Conservation (phyloP, 257 asterid species). For the Jacaranda mimosifolia region DNA sequence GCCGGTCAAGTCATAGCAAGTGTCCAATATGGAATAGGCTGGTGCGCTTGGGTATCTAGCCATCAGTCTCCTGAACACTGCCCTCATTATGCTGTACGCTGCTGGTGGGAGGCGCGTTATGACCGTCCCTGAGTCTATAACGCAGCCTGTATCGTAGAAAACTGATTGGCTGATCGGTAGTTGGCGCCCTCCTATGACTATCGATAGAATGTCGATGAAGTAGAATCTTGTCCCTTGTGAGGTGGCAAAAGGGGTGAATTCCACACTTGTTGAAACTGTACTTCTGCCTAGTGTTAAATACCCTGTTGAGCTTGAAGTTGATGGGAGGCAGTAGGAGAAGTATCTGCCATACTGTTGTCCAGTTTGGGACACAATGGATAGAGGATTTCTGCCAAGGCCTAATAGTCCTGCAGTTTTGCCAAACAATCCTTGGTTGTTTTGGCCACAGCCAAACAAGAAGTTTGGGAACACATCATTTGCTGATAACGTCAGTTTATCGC, state of each 20-base stretch:
- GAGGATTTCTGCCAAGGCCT: slow-evolving; percentile 68
- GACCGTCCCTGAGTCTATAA: slow-evolving; percentile 86
- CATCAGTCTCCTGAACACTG: slow-evolving; percentile 61
- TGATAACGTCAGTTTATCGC: slow-evolving; percentile 62
- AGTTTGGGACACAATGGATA: slow-evolving; percentile 75
- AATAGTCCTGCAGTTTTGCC: slow-evolving; percentile 69
- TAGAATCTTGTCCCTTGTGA: slow-evolving; percentile 51
- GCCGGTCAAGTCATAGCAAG: slow-evolving; percentile 68
- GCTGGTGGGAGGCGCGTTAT: slow-evolving; percentile 69
- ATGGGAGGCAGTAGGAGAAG: slow-evolving; percentile 86
- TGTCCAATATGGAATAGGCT: slow-evolving; percentile 62
- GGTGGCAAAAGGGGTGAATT: slow-evolving; percentile 59
- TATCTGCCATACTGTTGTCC: slow-evolving; percentile 55
- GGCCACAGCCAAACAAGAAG: slow-evolving; percentile 81
- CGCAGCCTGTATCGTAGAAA: slow-evolving; percentile 57
- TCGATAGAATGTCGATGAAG: slow-evolving; percentile 50
- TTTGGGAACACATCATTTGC: slow-evolving; percentile 49
- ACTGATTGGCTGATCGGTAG: slow-evolving; percentile 53
- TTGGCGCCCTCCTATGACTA: slow-evolving; percentile 56
- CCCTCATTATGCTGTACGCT: slow-evolving; percentile 54
- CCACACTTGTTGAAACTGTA: slow-evolving; percentile 25
- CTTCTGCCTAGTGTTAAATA: slow-evolving; percentile 65
- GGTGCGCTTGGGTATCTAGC: slow-evolving; percentile 53
- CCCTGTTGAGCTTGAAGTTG: slow-evolving; percentile 61
- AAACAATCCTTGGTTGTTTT: slow-evolving; percentile 68